Percentiles rank a stretch among this genome's conserved stretches.
Evolutionary conservation across 305 asterid genomes (phyloP).

Genomic region (Coffea humblotiana): DNA sequence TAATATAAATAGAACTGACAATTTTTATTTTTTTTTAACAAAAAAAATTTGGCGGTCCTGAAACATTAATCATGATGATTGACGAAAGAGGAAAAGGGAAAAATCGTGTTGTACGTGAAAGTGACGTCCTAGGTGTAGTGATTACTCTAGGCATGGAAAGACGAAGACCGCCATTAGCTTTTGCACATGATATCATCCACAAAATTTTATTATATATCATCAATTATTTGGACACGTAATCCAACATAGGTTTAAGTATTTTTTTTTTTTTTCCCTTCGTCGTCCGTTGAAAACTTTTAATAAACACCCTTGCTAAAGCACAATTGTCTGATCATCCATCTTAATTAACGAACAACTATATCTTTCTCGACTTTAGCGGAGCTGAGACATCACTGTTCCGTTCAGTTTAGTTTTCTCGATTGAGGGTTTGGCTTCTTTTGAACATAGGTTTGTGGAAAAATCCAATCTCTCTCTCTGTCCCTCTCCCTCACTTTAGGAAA

Average conservation of each 20-base stretch:
- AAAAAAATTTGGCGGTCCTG: no score
- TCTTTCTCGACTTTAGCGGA: constrained; percentile 8
- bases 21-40: no score
- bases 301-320: not conserved
- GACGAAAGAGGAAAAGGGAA: not conserved
- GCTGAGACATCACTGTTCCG: not conserved
- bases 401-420: not conserved
- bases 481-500: constrained; percentile 12
- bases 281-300: no score
- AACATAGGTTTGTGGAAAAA: constrained; percentile 3
- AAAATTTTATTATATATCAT: no score
- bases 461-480: not conserved
- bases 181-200: constrained; percentile 4
- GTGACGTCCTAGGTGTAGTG: not conserved
- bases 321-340: not conserved
- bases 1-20: not conserved
- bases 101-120: not conserved
- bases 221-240: no score
- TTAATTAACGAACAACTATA: not conserved
- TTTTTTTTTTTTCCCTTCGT: not conserved
- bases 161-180: constrained; percentile 4
- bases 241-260: not conserved
- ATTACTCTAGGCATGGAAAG: not conserved
- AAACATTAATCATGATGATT: not conserved
- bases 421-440: not conserved